These are phyloP conservation scores for Colletotrichum kahawae DNA, from an alignment of 2,329 filamentous ascomycete species.

Conservation along the genomic window DNA sequence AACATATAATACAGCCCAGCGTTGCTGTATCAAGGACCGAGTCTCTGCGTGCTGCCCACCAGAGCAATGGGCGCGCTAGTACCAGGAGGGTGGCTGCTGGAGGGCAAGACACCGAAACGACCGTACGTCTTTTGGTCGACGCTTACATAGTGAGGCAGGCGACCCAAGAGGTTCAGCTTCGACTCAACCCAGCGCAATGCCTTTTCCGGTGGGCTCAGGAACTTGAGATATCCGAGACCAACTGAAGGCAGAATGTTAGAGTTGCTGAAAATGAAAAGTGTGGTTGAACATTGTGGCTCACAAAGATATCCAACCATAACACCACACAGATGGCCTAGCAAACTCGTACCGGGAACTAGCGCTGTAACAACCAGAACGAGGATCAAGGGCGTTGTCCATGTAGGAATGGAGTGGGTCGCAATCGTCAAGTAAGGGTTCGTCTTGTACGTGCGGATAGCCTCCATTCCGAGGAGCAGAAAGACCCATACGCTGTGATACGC, in stretches of 20 bases:
- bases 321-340: conserved; percentile 86
- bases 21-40: conserved; percentile 64
- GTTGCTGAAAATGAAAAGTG: background rate
- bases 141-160: conserved; percentile 90
- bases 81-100: conserved; percentile 43
- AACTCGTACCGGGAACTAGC: conserved; percentile 79
- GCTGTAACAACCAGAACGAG: conserved; percentile 76
- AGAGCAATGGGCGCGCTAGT: conserved; percentile 62
- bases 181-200: conserved; percentile 86
- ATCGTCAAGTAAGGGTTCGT: conserved; percentile 79
- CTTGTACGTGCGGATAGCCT: conserved; percentile 85
- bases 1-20: background rate
- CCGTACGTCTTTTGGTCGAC: conserved; percentile 97
- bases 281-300: conserved; percentile 41
- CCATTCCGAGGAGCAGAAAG: conserved; percentile 83
- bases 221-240: conserved; percentile 86
- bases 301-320: conserved; percentile 86
- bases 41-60: conserved; percentile 67
- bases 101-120: conserved; percentile 85
- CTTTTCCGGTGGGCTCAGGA: conserved; percentile 89
- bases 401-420: conserved; percentile 74
- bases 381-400: conserved; percentile 88
- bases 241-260: conserved; percentile 48
- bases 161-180: conserved; percentile 82
- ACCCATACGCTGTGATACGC: conserved; percentile 76